These are phyloP conservation scores for Pseudomassariella vexata DNA, from an alignment of 2,329 filamentous ascomycete genomes.

Conservation along the genomic window DNA sequence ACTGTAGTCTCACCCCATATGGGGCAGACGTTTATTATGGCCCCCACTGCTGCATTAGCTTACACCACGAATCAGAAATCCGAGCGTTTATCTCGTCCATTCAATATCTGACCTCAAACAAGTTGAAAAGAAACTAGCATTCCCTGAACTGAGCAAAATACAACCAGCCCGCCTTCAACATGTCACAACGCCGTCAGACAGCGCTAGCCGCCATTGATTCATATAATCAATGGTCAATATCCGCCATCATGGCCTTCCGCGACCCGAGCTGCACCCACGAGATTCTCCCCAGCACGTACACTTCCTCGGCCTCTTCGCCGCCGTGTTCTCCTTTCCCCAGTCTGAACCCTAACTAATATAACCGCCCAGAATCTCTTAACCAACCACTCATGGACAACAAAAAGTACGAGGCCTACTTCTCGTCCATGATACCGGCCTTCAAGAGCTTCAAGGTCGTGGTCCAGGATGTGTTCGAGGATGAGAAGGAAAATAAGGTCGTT, in stretches of 20 bases:
- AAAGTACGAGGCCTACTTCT: constrained; percentile 1
- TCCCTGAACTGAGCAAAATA: background rate
- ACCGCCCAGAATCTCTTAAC: constrained; percentile 4
- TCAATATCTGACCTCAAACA: no score
- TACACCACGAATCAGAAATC: no score
- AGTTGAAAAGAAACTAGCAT: no score
- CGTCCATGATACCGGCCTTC: background rate
- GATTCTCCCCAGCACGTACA: constrained; percentile 1
- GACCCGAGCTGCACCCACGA: background rate
- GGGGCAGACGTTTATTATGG: no score
- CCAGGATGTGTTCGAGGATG: constrained; percentile 3
- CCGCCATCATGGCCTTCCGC: background rate
- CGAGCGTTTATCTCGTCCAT: no score
- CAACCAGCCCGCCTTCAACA: background rate
- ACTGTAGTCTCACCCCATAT: no score
- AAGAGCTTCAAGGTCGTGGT: background rate
- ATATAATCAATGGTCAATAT: constrained; percentile 1
- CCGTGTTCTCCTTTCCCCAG: no score
- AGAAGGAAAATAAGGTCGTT: background rate
- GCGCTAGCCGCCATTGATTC: background rate
- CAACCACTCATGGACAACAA: constrained; percentile 1
- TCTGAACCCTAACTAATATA: no score
- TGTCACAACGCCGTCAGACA: background rate
- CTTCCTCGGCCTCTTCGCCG: no score
- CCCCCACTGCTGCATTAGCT: no score